Evolutionary conservation across 352 stramenopile species (phyloP).

Genomic region (Phytophthora crassamura): DNA sequence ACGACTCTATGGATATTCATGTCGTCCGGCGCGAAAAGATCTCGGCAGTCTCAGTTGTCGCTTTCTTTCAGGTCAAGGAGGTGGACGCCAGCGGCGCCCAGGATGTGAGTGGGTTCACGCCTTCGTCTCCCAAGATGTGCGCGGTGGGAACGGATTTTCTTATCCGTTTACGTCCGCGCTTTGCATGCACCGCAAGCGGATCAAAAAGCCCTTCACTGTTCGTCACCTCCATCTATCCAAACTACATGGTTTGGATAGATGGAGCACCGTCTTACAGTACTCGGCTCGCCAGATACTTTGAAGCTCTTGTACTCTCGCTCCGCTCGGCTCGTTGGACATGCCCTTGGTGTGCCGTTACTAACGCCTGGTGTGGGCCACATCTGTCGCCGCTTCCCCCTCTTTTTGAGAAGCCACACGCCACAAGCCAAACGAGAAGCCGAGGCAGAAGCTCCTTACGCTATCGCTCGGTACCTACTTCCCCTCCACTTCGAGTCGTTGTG

Average conservation of each 20-base stretch:
- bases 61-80: constrained; percentile 26
- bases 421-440: constrained; percentile 27
- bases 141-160: too few species aligned
- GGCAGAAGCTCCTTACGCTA: not conserved
- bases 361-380: constrained; percentile 24
- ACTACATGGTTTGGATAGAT: too few species aligned
- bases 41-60: not conserved
- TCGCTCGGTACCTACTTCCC: constrained; percentile 9
- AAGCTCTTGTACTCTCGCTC: too few species aligned
- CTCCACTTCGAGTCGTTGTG: constrained; percentile 1
- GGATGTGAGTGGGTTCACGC: too few species aligned
- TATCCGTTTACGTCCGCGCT: too few species aligned
- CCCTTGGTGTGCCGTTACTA: not conserved
- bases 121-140: too few species aligned
- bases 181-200: too few species aligned
- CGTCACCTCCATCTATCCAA: too few species aligned
- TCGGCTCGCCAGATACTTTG: too few species aligned
- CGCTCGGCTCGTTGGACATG: not conserved
- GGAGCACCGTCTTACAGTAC: too few species aligned
- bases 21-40: constrained; percentile 27
- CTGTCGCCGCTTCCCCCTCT: constrained; percentile 13
- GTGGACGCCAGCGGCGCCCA: constrained; percentile 9
- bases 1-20: constrained; percentile 8
- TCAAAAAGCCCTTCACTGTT: too few species aligned
- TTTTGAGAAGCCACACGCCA: constrained; percentile 26